Evolutionary conservation across 2,329 filamentous ascomycete species (phyloP).

Genomic region (Venturia effusa): DNA sequence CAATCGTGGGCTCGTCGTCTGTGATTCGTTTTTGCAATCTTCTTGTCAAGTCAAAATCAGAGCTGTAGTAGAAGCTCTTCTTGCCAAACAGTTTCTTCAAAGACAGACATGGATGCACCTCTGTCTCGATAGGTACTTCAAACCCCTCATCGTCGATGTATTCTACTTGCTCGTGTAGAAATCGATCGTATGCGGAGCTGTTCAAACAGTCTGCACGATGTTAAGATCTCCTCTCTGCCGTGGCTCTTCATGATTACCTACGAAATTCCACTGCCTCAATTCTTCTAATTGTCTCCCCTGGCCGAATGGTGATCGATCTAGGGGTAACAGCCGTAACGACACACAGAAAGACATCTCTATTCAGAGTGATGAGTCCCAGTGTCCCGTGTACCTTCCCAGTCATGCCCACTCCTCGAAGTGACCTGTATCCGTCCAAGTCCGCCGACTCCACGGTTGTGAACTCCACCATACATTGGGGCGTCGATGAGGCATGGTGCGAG

Average conservation of each 20-base stretch:
- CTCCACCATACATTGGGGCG: conserved; percentile 73
- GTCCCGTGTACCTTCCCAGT: conserved; percentile 63
- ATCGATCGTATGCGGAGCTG: conserved; percentile 73
- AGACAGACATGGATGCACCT: conserved; percentile 82
- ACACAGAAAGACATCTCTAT: conserved; percentile 78
- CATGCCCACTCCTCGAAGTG: conserved; percentile 51
- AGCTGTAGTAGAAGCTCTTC: conserved; percentile 95
- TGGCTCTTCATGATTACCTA: conserved; percentile 21
- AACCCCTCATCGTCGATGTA: conserved; percentile 43
- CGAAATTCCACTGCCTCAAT: conserved; percentile 80
- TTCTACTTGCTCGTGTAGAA: conserved; percentile 47
- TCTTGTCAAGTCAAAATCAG: conserved; percentile 95
- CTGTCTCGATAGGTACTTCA: conserved; percentile 49
- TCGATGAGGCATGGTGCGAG: conserved; percentile 20
- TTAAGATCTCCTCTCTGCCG: neutral
- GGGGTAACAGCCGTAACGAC: conserved; percentile 66
- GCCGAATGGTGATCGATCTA: conserved; percentile 70
- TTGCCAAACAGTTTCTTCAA: conserved; percentile 86
- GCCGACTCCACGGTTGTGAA: conserved; percentile 56
- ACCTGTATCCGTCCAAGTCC: conserved; percentile 65
- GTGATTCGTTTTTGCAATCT: conserved; percentile 67
- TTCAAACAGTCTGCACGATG: conserved; percentile 63
- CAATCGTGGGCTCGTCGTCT: conserved; percentile 66
- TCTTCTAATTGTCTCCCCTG: conserved; percentile 79
- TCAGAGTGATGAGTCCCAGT: conserved; percentile 74